phyloP scores from a whole-genome alignment of 371 early-diverging fungal species.

The Mucor circinelloides region DNA sequence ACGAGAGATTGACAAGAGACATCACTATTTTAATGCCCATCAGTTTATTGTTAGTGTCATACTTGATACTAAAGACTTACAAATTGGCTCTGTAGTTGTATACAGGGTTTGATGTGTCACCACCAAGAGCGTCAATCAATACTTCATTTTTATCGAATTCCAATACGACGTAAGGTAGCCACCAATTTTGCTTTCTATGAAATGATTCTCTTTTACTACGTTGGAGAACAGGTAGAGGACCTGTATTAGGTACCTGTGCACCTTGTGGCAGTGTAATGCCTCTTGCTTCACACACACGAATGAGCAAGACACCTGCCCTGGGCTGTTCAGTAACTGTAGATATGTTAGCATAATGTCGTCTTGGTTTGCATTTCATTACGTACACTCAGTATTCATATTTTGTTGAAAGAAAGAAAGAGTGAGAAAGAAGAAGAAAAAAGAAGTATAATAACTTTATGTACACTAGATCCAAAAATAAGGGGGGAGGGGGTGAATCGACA shows the following conservation, averaged over 20 bases:
- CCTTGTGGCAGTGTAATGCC: slow-evolving; percentile 59
- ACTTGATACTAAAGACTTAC: slow-evolving; percentile 59
- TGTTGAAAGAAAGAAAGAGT: background rate
- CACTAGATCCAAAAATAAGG: background rate
- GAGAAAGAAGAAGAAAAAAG: background rate
- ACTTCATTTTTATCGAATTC: slow-evolving; percentile 96
- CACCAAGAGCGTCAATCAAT: slow-evolving; percentile 79
- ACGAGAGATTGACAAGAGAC: slow-evolving; percentile 86
- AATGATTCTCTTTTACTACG: slow-evolving; percentile 60
- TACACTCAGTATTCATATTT: background rate
- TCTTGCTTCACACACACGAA: slow-evolving; percentile 83
- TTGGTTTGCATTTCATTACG: background rate
- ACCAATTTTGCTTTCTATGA: slow-evolving; percentile 73
- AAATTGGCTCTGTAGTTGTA: slow-evolving; percentile 90
- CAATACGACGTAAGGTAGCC: slow-evolving; percentile 86
- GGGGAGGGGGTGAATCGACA: background rate
- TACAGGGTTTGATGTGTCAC: slow-evolving; percentile 72
- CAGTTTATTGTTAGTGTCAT: background rate
- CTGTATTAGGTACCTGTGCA: slow-evolving; percentile 24
- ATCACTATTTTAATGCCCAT: slow-evolving; percentile 64
- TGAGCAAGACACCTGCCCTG: slow-evolving; percentile 70
- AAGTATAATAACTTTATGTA: background rate
- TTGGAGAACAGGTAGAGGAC: slow-evolving; percentile 31
- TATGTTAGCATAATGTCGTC: background rate
- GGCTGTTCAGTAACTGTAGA: slow-evolving; percentile 26